A percentile compares a stretch with the other conserved stretches of the same genome.
phyloP scores from a whole-genome alignment of 441 rosid species.

The Sinapis alba region DNA sequence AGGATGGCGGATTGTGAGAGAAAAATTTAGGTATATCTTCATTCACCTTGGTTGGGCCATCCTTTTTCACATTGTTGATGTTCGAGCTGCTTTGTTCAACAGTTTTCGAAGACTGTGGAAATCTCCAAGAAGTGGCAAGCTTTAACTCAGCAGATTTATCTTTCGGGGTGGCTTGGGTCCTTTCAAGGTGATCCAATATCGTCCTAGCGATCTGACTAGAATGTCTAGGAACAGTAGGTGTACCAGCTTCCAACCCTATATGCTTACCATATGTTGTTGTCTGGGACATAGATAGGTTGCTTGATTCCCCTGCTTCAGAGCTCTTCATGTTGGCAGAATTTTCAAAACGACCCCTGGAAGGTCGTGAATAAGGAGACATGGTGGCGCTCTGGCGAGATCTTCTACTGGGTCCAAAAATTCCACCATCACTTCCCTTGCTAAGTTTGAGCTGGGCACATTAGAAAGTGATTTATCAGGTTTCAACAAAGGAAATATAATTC shows the following conservation, averaged over 20 bases:
- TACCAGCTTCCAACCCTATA: constrained; percentile 46
- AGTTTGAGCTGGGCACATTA: constrained; percentile 41
- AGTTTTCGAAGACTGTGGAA: constrained; percentile 45
- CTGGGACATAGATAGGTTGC: constrained; percentile 43
- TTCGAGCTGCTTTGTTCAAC: constrained; percentile 41
- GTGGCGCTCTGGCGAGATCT: constrained; percentile 47
- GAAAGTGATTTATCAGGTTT: constrained; percentile 21
- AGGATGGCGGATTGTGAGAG: constrained; percentile 38
- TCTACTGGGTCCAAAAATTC: constrained; percentile 78
- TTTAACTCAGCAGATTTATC: constrained; percentile 72
- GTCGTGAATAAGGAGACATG: constrained; percentile 49
- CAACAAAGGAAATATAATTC: constrained; percentile 7
- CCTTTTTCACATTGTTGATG: constrained; percentile 36
- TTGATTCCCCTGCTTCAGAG: constrained; percentile 51
- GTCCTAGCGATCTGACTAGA: constrained; percentile 78
- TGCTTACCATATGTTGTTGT: constrained; percentile 39
- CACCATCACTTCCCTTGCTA: constrained; percentile 45
- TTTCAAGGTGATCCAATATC: constrained; percentile 80
- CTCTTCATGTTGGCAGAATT: constrained; percentile 44
- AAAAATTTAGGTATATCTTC: constrained; percentile 43
- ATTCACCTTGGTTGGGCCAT: constrained; percentile 37
- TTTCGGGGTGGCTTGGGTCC: constrained; percentile 69
- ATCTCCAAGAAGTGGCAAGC: constrained; percentile 65
- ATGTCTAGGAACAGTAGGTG: constrained; percentile 62
- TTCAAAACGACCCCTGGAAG: constrained; percentile 44